A percentile compares a stretch with the other conserved stretches of the same genome.
phyloP scores from a whole-genome alignment of 768 basidiomycete genomes.

The Suillus sp. region DNA sequence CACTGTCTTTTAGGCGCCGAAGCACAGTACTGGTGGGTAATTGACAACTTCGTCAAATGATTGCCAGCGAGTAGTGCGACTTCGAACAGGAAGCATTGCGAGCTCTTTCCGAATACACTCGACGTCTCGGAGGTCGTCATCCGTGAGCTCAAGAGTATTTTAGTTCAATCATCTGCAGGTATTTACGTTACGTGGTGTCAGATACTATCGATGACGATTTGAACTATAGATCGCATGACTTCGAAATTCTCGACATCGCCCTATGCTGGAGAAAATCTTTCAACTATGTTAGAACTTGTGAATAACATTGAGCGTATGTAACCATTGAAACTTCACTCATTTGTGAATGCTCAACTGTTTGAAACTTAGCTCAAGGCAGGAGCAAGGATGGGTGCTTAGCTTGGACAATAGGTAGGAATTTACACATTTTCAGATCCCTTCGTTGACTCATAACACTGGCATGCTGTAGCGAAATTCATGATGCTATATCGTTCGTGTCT shows the following conservation, averaged over 20 bases:
- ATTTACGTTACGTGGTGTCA: neutral
- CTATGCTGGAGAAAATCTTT: conserved; percentile 23
- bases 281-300: conserved; percentile 30
- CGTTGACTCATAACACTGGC: neutral
- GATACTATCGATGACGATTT: neutral
- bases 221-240: conserved; percentile 29
- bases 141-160: conserved; percentile 22
- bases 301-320: conserved; percentile 30
- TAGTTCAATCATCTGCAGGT: conserved; percentile 36
- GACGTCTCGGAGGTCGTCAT: conserved; percentile 22
- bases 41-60: too few relatives aligned
- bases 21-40: conserved; percentile 33
- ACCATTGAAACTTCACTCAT: neutral
- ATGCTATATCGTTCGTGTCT: conserved; percentile 29
- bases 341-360: neutral
- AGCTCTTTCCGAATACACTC: conserved; percentile 31
- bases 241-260: conserved; percentile 37
- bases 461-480: conserved; percentile 32
- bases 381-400: conserved; percentile 18
- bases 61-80: neutral
- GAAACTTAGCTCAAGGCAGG: neutral
- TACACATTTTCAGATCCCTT: neutral
- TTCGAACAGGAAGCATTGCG: conserved; percentile 31
- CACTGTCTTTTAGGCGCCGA: conserved; percentile 24
- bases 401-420: conserved; percentile 30